Base-by-base conservation (phyloP, 2,329 filamentous ascomycete genomes). In the Claviceps digitariae region DNA sequence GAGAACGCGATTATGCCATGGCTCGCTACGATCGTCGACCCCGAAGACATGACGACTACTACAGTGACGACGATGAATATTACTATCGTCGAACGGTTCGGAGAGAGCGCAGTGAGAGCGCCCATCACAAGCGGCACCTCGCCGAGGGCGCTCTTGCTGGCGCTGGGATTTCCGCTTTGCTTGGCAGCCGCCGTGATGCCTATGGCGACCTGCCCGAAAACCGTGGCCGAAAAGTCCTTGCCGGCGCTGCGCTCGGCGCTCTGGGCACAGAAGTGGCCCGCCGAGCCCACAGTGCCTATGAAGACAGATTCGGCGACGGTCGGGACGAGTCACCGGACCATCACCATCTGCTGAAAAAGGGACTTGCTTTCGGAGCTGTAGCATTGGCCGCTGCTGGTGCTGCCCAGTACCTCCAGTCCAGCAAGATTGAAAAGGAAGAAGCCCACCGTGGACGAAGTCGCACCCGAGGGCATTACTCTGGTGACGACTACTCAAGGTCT, bases 91-190 rank as follows among this genome's bases (percentile, higher is more conserved):
- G 67, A 58, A 69, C 67, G 48, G 63, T 78, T 36, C 74, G 71
- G 20, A 73, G 74, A 21, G 76, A 78, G 20, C 71, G 74, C 45
- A 79, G 77, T 56, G 67, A 68, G 13, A 76, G 74, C 57, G 67
- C 71, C 50, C 74, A 79, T 57, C 77, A 78, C 58, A 81, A 74
- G 63, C 76, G 77, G 44, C 77, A 82, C 58, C 64, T 84, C 5
- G 81, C 81, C 23, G 80, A 82, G 61, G 81, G 81, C n/a, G 81
- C 80, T 10, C 70, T 83, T 17, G 81, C 81, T 29, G 81, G 80
- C 17, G 81, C 81, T 20, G 81, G 81, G 49, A 66, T 81, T 8
- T 76, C 77, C 12, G 81, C 81, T n/a, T 66, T 84, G 2, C 65
- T 82, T 6, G 72, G 75, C 17, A 78, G 76, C 48, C 76, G 79